Percentiles rank a stretch among this genome's conserved stretches.
Evolutionary conservation across 306 rosid species (phyloP).

Genomic region (Malus domestica): DNA sequence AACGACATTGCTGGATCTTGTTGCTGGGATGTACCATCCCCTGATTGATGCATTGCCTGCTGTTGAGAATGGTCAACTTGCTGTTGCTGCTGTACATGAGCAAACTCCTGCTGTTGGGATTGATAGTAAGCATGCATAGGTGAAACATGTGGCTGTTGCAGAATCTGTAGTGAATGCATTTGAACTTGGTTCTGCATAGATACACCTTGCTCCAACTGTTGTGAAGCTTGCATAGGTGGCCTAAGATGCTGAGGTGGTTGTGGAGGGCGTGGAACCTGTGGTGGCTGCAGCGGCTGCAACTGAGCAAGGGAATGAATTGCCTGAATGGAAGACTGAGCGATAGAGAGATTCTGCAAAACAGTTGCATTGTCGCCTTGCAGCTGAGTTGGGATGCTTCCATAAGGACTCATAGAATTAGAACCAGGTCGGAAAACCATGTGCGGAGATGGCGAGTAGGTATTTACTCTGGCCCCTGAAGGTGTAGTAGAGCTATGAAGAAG

Average conservation of each 20-base stretch:
- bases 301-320: slow-evolving; percentile 64
- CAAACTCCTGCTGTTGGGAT: slow-evolving; percentile 49
- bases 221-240: slow-evolving; percentile 71
- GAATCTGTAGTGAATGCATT: slow-evolving; percentile 56
- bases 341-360: slow-evolving; percentile 51
- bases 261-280: slow-evolving; percentile 92
- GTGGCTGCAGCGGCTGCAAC: slow-evolving; percentile 96
- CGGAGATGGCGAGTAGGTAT: slow-evolving; percentile 48
- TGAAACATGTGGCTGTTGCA: slow-evolving; percentile 70
- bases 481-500: slow-evolving; percentile 43
- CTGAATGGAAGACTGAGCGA: slow-evolving; percentile 53
- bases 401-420: slow-evolving; percentile 48
- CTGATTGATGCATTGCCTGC: slow-evolving; percentile 26
- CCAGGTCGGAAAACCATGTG: slow-evolving; percentile 56
- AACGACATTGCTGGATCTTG: slow-evolving; percentile 71
- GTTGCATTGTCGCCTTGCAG: slow-evolving; percentile 63
- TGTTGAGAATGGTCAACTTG: slow-evolving; percentile 55
- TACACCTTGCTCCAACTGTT: slow-evolving; percentile 64
- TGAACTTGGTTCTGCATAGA: slow-evolving; percentile 50
- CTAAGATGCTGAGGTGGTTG: slow-evolving; percentile 94
- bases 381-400: slow-evolving; percentile 55
- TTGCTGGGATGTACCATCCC: slow-evolving; percentile 45
- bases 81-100: slow-evolving; percentile 43
- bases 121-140: slow-evolving; percentile 61
- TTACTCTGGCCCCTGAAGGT: slow-evolving; percentile 49